These are phyloP conservation scores for Manihot esculenta DNA, from an alignment of 441 rosid species.

Conservation along the genomic window DNA sequence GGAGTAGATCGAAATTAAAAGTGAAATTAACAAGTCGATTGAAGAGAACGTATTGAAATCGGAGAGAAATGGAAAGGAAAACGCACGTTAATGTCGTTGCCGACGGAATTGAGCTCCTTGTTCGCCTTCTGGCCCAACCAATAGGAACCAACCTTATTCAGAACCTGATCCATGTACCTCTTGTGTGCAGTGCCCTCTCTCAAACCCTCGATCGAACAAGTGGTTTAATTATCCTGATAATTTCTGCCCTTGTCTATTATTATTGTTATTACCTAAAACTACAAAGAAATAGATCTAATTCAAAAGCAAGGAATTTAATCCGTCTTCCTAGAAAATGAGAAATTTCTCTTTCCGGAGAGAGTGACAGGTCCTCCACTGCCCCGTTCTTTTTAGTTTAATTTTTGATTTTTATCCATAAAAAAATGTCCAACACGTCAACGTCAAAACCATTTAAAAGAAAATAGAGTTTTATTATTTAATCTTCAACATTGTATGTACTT, in stretches of 20 bases:
- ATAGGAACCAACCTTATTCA: constrained; percentile 74
- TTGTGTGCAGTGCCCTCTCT: neutral
- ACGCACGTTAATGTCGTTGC: constrained; percentile 61
- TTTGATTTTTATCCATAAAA: no score
- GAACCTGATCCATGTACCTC: constrained; percentile 56
- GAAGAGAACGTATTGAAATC: neutral
- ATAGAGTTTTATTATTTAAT: no score
- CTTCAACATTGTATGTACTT: no score
- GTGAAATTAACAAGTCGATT: neutral
- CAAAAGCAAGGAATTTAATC: neutral
- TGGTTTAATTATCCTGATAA: neutral
- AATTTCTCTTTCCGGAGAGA: neutral
- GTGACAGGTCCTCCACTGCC: neutral
- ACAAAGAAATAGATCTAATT: no score
- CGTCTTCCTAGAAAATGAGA: neutral
- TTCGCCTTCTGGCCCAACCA: constrained; percentile 63
- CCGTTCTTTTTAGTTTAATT: no score
- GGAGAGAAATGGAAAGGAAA: neutral
- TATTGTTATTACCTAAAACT: no score
- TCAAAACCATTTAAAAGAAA: no score
- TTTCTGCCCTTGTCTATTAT: neutral
- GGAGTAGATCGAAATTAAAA: neutral
- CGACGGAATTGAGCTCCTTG: constrained; percentile 73
- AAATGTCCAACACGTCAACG: no score
- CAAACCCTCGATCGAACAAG: neutral